Conservation (phyloP, 352 stramenopile species). For the Globisporangium acanthophoron region DNA sequence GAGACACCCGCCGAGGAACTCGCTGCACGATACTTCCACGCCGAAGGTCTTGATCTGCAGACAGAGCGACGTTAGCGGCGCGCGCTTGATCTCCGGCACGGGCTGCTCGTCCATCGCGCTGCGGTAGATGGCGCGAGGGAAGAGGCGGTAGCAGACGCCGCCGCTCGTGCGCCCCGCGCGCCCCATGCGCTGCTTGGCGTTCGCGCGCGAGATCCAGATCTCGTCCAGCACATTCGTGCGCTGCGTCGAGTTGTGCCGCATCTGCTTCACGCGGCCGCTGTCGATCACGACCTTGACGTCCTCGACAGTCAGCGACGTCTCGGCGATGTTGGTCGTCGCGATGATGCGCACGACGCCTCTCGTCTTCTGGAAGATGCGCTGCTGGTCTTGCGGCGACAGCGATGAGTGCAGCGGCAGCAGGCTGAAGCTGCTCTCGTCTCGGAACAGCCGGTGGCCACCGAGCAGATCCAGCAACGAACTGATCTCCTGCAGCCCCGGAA, state of each 20-base stretch:
- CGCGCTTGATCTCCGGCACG: constrained; percentile 94
- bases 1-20: constrained; percentile 90
- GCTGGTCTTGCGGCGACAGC: constrained; percentile 91
- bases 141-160: constrained; percentile 89
- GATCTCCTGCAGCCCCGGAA: constrained; percentile 95
- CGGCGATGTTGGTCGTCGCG: constrained; percentile 95
- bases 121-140: constrained; percentile 70
- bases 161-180: constrained; percentile 91
- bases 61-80: constrained; percentile 93
- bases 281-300: constrained; percentile 96
- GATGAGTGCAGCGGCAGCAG: constrained; percentile 92
- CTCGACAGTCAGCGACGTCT: constrained; percentile 95
- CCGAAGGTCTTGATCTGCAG: constrained; percentile 93
- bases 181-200: constrained; percentile 84
- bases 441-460: constrained; percentile 42
- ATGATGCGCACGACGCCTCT: constrained; percentile 88
- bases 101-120: constrained; percentile 72
- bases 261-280: constrained; percentile 92
- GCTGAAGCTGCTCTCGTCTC: constrained; percentile 43
- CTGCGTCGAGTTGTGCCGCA: constrained; percentile 69
- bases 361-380: constrained; percentile 86
- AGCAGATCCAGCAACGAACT: constrained; percentile 75
- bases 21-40: constrained; percentile 50
- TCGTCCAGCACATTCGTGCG: constrained; percentile 89
- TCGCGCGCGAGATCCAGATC: constrained; percentile 89